These are phyloP conservation scores for Phytophthora lateralis DNA, from an alignment of 352 stramenopile genomes.

Conservation along the genomic window DNA sequence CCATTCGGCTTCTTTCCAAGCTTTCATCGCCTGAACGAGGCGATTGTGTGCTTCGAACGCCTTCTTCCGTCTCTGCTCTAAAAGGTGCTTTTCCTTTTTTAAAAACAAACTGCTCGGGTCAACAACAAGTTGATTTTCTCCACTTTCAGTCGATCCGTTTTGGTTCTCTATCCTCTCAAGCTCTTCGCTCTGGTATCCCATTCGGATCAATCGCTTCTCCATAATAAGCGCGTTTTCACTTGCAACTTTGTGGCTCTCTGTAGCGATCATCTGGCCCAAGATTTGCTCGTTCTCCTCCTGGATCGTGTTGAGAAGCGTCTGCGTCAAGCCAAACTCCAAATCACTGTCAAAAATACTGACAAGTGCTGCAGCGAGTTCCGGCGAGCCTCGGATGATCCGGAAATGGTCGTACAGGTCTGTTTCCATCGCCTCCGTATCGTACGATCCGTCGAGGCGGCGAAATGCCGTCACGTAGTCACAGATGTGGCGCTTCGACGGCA, in stretches of 20 bases:
- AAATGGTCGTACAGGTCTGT: constrained; percentile 80
- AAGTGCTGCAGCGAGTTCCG: constrained; percentile 60
- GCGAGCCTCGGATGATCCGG: constrained; percentile 66
- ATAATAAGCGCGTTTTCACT: constrained; percentile 49
- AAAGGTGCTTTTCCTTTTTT: constrained; percentile 59
- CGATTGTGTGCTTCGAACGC: constrained; percentile 56
- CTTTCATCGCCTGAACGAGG: constrained; percentile 67
- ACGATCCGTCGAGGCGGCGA: constrained; percentile 51
- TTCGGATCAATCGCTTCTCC: constrained; percentile 63
- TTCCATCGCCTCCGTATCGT: constrained; percentile 56
- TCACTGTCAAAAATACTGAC: constrained; percentile 64
- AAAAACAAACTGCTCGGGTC: constrained; percentile 49
- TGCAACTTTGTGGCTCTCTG: constrained; percentile 42
- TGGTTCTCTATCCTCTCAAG: constrained; percentile 10
- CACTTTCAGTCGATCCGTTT: constrained; percentile 3
- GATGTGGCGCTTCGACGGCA: constrained; percentile 92
- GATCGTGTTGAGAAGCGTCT: constrained; percentile 44
- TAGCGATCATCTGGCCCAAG: constrained; percentile 47
- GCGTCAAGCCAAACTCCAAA: constrained; percentile 63
- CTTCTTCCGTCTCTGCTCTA: constrained; percentile 57
- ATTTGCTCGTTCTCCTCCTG: constrained; percentile 49
- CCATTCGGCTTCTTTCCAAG: constrained; percentile 77
- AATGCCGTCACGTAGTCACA: constrained; percentile 77
- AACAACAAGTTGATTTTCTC: constrained; percentile 16
- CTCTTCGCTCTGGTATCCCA: constrained; percentile 55